Conservation (phyloP, 805 yeast species). For the Sugiyamaella marilandica region DNA sequence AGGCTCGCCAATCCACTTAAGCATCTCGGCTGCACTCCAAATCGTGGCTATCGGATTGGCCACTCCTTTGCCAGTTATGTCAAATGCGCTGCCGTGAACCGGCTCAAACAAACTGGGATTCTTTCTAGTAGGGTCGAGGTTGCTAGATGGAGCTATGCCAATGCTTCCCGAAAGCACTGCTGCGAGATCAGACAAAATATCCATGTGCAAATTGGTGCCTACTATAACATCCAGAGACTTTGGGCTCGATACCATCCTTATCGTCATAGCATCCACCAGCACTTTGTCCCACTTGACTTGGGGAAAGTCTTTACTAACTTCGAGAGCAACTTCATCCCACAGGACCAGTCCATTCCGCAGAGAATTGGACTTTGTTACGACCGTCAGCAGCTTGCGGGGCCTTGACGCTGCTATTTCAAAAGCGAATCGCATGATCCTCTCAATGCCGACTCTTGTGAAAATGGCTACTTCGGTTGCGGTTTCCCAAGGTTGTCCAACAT, state of each 20-base stretch:
- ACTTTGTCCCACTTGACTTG: slow-evolving; percentile 23
- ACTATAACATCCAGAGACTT: slow-evolving; percentile 18
- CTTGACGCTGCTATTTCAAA: slow-evolving; percentile 17
- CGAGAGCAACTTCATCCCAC: slow-evolving; percentile 21
- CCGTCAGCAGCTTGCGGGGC: slow-evolving; percentile 18
- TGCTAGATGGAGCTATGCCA: slow-evolving; percentile 22
- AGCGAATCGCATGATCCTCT: slow-evolving; percentile 19
- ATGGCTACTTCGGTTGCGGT: slow-evolving; percentile 22
- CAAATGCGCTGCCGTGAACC: slow-evolving; percentile 23
- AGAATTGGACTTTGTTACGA: slow-evolving; percentile 19
- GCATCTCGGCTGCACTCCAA: slow-evolving; percentile 22
- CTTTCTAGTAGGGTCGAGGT: slow-evolving; percentile 19
- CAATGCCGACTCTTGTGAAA: slow-evolving; percentile 19
- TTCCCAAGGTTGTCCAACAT: slow-evolving; percentile 20
- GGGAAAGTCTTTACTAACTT: slow-evolving; percentile 19
- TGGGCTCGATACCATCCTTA: slow-evolving; percentile 20
- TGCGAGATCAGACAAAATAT: slow-evolving; percentile 20
- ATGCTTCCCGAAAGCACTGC: slow-evolving; percentile 20
- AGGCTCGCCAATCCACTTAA: slow-evolving; percentile 19
- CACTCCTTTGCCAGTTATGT: slow-evolving; percentile 21
- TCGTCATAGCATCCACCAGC: slow-evolving; percentile 23
- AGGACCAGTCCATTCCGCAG: slow-evolving; percentile 19
- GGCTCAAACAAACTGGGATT: slow-evolving; percentile 21
- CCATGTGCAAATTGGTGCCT: slow-evolving; percentile 21
- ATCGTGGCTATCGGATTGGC: slow-evolving; percentile 22